Evolutionary conservation across 116 monocot genomes (phyloP).

Genomic region (Cymodocea nodosa): DNA sequence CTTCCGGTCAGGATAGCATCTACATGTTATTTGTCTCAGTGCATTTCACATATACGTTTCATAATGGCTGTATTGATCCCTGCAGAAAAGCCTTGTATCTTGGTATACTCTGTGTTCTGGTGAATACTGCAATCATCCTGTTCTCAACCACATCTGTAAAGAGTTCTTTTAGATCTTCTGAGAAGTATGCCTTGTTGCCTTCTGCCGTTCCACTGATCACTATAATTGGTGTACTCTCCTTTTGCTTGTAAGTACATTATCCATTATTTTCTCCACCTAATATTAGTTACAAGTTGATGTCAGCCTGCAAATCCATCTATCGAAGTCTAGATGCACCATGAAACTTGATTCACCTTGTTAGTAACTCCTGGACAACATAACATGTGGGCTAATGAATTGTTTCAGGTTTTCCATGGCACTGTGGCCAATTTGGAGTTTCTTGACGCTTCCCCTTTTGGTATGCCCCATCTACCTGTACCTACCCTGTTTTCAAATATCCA

Average conservation of each 20-base stretch:
- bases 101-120: conserved; percentile 9
- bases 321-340: not conserved
- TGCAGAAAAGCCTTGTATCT: conserved; percentile 21
- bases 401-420: conserved; percentile 46
- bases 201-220: conserved; percentile 14
- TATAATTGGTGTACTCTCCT: conserved; percentile 23
- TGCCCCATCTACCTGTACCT: not conserved
- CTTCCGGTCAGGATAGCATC: no score
- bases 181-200: conserved; percentile 13
- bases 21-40: no score
- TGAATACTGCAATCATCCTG: conserved; percentile 16
- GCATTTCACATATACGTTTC: no score
- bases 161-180: not conserved
- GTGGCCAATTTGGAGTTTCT: conserved; percentile 65
- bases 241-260: conserved; percentile 20
- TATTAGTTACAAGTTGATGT: no score
- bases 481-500: not conserved
- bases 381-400: not conserved
- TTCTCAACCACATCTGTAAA: not conserved
- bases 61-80: conserved; percentile 1
- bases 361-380: not conserved
- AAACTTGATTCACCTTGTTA: not conserved
- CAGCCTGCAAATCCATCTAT: no score
- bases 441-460: conserved; percentile 60
- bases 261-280: not conserved